Conservation (phyloP, 164 flowering plant genomes). For the Berberis thunbergii region DNA sequence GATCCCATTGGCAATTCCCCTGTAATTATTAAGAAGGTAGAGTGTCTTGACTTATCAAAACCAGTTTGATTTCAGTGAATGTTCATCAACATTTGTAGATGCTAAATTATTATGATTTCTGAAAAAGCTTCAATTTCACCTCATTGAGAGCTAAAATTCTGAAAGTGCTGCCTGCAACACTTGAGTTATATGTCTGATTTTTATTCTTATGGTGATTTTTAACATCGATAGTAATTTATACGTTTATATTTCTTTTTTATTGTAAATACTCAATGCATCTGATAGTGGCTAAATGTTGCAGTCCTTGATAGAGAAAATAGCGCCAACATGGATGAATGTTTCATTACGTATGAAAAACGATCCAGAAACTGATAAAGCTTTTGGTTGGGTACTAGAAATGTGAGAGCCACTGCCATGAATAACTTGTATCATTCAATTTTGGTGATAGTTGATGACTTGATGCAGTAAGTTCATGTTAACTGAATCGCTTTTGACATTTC, state of each 20-base stretch:
- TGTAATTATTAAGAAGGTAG: constrained; percentile 85
- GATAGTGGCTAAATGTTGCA: constrained; percentile 14
- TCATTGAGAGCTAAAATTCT: too few relatives aligned
- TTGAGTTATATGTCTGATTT: too few relatives aligned
- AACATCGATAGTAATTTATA: too few relatives aligned
- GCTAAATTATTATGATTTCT: neutral
- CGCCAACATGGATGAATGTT: constrained; percentile 96
- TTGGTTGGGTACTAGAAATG: constrained; percentile 99
- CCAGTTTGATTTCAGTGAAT: neutral
- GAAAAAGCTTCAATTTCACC: neutral
- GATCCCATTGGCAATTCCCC: constrained; percentile 99
- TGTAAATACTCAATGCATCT: neutral
- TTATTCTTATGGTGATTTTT: too few relatives aligned
- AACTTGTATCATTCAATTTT: neutral
- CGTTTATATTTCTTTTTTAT: neutral
- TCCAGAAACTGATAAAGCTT: constrained; percentile 73
- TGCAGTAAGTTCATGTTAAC: too few relatives aligned
- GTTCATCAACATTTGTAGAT: neutral
- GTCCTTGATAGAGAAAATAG: constrained; percentile 66
- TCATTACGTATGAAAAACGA: constrained; percentile 87
- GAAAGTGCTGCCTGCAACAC: too few relatives aligned
- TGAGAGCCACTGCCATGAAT: constrained; percentile 23
- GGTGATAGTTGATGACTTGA: neutral
- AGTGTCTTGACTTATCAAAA: constrained; percentile 3
- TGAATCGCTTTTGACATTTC: neutral